Conservation (phyloP, 1,284 basidiomycete genomes). For the Marasmius fiardii region DNA sequence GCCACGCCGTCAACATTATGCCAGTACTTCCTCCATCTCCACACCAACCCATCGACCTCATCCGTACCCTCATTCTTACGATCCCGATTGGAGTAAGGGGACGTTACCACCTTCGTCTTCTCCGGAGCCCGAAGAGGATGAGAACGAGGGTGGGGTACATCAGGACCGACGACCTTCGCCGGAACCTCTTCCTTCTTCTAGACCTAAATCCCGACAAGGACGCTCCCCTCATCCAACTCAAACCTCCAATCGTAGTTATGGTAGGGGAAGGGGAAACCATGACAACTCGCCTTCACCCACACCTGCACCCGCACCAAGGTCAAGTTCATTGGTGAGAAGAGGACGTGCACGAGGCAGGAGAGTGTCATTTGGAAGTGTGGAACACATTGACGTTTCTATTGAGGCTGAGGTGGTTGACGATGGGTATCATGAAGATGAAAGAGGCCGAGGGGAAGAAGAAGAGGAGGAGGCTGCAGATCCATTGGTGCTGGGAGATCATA, state of each 20-base stretch:
- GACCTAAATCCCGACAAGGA: neutral
- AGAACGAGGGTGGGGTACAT: neutral
- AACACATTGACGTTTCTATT: slow-evolving; percentile 1
- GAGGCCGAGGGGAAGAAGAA: too few species aligned
- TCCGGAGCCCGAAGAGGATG: neutral
- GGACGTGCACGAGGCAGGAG: neutral
- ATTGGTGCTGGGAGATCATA: too few species aligned
- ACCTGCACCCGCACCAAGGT: too few species aligned
- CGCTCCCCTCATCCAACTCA: too few species aligned
- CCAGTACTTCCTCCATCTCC: neutral
- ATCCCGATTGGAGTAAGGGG: neutral
- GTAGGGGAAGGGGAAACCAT: too few species aligned
- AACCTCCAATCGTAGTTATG: too few species aligned
- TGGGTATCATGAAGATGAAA: neutral
- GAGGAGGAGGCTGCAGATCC: too few species aligned
- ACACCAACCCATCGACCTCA: slow-evolving; percentile 1
- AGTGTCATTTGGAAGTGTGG: neutral
- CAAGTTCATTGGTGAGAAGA: neutral
- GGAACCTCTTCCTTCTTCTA: neutral
- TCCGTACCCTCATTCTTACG: neutral
- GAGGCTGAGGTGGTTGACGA: neutral
- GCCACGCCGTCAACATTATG: neutral
- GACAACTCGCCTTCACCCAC: neutral
- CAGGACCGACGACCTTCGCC: neutral
- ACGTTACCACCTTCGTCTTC: slow-evolving; percentile 2